Evolutionary conservation across 495 filamentous ascomycete species (phyloP).

Genomic region (Massariosphaeria phaeospora): DNA sequence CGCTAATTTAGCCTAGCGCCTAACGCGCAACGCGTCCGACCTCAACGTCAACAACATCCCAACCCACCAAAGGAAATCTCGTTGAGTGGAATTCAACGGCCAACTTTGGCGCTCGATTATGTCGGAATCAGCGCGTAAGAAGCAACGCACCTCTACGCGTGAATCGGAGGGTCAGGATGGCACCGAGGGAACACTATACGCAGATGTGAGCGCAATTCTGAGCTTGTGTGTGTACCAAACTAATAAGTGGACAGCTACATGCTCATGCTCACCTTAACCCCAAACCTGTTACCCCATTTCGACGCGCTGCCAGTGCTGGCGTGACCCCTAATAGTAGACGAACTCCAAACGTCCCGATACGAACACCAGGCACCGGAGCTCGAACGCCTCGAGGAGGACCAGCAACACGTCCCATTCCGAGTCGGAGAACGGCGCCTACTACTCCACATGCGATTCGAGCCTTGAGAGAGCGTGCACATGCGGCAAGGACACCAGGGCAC

Average conservation of each 20-base stretch:
- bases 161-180: constrained; percentile 35
- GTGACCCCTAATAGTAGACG: constrained; percentile 18
- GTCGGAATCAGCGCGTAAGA: constrained; percentile 27
- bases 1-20: background rate
- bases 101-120: constrained; percentile 3
- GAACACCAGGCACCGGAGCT: constrained; percentile 34
- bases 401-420: constrained; percentile 32
- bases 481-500: constrained; percentile 62
- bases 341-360: constrained; percentile 22
- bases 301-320: constrained; percentile 30
- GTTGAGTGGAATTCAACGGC: too few species aligned
- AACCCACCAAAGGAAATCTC: too few species aligned
- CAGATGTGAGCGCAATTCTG: constrained; percentile 37
- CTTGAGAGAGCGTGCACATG: constrained; percentile 65
- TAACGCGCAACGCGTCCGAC: background rate
- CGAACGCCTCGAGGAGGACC: constrained; percentile 27
- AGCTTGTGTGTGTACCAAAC: too few species aligned
- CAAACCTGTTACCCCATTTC: constrained; percentile 40
- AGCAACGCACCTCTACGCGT: constrained; percentile 37
- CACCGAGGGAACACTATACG: constrained; percentile 36
- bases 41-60: constrained; percentile 4
- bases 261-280: too few species aligned
- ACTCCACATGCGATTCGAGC: constrained; percentile 72
- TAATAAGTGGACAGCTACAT: too few species aligned
- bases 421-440: constrained; percentile 45